phyloP scores from a whole-genome alignment of 2,329 filamentous ascomycete species.

The Balansia obtecta region DNA sequence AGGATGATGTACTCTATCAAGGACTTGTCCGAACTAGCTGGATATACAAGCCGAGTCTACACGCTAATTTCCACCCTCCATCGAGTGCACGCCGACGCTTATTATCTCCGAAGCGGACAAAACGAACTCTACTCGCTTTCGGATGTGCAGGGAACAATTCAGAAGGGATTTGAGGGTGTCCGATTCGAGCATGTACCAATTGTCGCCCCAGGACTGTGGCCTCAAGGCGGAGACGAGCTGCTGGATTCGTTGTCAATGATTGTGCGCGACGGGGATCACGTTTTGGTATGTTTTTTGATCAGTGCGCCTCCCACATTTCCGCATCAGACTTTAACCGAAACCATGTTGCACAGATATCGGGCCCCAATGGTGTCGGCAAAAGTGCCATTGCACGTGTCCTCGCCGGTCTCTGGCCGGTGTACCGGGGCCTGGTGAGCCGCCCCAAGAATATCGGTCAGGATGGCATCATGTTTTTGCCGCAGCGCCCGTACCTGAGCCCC shows the following conservation, averaged over 20 bases:
- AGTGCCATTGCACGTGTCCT: constrained; percentile 77
- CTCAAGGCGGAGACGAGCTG: constrained; percentile 82
- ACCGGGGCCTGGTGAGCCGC: constrained; percentile 80
- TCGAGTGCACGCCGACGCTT: constrained; percentile 81
- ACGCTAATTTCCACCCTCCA: constrained; percentile 91
- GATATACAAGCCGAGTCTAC: constrained; percentile 92
- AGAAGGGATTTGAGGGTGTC: constrained; percentile 90
- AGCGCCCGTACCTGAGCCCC: constrained; percentile 82
- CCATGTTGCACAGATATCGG: constrained; percentile 52
- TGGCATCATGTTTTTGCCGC: constrained; percentile 96
- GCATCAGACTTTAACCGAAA: constrained; percentile 5
- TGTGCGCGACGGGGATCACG: constrained; percentile 79
- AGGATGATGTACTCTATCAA: constrained; percentile 99
- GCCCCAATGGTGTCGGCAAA: constrained; percentile 90
- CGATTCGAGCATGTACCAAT: constrained; percentile 87
- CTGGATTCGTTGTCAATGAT: constrained; percentile 82
- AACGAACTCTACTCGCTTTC: constrained; percentile 79
- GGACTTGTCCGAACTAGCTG: constrained; percentile 87
- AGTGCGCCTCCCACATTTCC: background rate
- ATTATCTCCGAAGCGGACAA: constrained; percentile 53
- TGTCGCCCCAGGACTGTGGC: constrained; percentile 79
- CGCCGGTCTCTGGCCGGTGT: constrained; percentile 90
- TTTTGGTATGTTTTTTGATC: constrained; percentile 43
- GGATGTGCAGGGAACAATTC: constrained; percentile 85
- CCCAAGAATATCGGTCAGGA: constrained; percentile 71